phyloP scores from a whole-genome alignment of 2,329 filamentous ascomycete genomes.

The Pestalotiopsis fici region DNA sequence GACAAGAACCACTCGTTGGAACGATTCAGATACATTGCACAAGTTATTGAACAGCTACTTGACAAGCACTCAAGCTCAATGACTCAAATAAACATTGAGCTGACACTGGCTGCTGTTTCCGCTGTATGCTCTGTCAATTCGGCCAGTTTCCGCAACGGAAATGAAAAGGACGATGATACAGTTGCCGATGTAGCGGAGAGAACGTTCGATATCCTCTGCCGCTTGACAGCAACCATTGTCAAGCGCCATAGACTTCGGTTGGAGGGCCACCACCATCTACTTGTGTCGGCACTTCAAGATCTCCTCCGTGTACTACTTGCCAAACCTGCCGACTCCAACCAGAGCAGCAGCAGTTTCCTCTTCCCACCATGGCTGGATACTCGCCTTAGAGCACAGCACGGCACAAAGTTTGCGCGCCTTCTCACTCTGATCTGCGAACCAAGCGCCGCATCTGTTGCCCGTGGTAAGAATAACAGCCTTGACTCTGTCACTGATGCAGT shows the following conservation, averaged over 20 bases:
- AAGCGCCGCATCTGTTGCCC: slow-evolving; percentile 55
- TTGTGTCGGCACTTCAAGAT: slow-evolving; percentile 54
- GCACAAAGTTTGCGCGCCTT: slow-evolving; percentile 54
- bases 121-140: slow-evolving; percentile 30
- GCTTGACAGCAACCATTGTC: slow-evolving; percentile 57
- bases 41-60: slow-evolving; percentile 40
- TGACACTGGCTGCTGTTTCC: slow-evolving; percentile 47
- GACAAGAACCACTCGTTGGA: slow-evolving; percentile 23
- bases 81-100: slow-evolving; percentile 60
- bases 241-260: slow-evolving; percentile 62
- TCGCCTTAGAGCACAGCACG: slow-evolving; percentile 41
- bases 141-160: slow-evolving; percentile 21
- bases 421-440: slow-evolving; percentile 62
- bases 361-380: slow-evolving; percentile 38
- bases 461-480: slow-evolving; percentile 44
- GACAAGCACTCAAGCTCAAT: slow-evolving; percentile 51
- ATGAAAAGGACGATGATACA: slow-evolving; percentile 11
- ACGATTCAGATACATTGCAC: slow-evolving; percentile 27
- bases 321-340: slow-evolving; percentile 26
- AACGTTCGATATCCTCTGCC: slow-evolving; percentile 49
- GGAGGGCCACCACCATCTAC: slow-evolving; percentile 62
- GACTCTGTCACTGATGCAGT: slow-evolving; percentile 63
- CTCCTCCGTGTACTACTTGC: slow-evolving; percentile 56
- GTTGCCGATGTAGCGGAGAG: slow-evolving; percentile 25
- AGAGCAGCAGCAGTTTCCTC: slow-evolving; percentile 16